Evolutionary conservation across 1,284 basidiomycete species (phyloP).

Genomic region (Schizopora paradoxa): DNA sequence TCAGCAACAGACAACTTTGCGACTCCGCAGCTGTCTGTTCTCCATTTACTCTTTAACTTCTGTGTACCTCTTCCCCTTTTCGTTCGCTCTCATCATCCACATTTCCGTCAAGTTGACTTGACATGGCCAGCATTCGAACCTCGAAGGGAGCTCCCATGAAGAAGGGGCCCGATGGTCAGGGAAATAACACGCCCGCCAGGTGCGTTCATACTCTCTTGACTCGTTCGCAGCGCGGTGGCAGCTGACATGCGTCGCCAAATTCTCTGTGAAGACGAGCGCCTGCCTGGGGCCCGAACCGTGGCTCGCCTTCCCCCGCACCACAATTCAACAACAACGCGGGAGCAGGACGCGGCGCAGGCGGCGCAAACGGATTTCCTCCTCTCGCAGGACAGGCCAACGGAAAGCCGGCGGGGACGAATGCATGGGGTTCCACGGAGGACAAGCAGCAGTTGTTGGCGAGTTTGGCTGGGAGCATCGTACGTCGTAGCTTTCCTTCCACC

Average conservation of each 20-base stretch:
- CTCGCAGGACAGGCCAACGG: slow-evolving; percentile 14
- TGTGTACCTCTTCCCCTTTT: neutral
- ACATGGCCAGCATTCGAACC: slow-evolving; percentile 16
- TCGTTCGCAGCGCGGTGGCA: neutral
- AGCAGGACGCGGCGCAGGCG: neutral
- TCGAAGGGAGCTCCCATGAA: slow-evolving; percentile 16
- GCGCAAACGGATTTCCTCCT: slow-evolving; percentile 17
- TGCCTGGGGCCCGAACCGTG: slow-evolving; percentile 16
- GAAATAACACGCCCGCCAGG: slow-evolving; percentile 12
- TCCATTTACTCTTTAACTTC: neutral
- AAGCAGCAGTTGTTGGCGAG: slow-evolving; percentile 17
- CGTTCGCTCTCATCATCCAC: slow-evolving; percentile 2
- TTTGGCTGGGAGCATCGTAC: slow-evolving; percentile 18
- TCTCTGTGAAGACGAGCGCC: slow-evolving; percentile 13
- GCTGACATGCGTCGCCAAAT: neutral
- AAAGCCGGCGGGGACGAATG: slow-evolving; percentile 10
- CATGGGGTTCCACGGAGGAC: slow-evolving; percentile 16
- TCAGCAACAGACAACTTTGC: no score
- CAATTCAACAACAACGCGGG: slow-evolving; percentile 10
- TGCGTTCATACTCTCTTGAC: slow-evolving; percentile 2
- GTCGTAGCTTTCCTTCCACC: slow-evolving; percentile 1
- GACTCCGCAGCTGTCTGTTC: no score
- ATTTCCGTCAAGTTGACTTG: slow-evolving; percentile 10
- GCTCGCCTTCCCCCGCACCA: slow-evolving; percentile 13
- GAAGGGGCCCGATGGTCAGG: slow-evolving; percentile 15